These are phyloP conservation scores for Solanum verrucosum DNA, from an alignment of 257 asterid species.

Conservation along the genomic window DNA sequence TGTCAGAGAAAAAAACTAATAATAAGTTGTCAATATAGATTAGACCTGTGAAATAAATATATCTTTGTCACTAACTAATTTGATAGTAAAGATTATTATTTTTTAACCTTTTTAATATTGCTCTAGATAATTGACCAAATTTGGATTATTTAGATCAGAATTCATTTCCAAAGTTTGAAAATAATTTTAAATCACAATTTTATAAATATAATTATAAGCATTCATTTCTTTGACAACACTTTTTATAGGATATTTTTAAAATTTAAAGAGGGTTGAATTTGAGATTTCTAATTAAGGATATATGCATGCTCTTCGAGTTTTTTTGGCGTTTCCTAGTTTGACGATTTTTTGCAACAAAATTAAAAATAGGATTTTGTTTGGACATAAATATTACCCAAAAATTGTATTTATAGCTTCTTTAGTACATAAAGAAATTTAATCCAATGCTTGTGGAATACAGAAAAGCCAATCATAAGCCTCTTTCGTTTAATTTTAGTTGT, in stretches of 20 bases:
- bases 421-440: not conserved
- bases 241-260: not conserved
- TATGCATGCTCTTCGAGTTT: not conserved
- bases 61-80: not conserved
- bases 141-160: not conserved
- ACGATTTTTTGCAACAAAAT: not conserved
- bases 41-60: not conserved
- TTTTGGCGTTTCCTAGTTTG: not conserved
- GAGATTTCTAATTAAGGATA: not conserved
- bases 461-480: not conserved
- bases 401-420: not conserved
- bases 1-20: not conserved
- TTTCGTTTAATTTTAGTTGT: no score
- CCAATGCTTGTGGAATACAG: not conserved
- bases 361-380: not conserved
- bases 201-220: not conserved
- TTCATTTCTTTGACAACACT: not conserved
- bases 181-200: not conserved
- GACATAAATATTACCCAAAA: not conserved
- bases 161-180: not conserved
- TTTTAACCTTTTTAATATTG: not conserved
- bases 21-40: not conserved
- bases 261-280: no score
- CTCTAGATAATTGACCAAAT: not conserved
- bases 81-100: not conserved